Percentiles rank a stretch among this genome's conserved stretches.
Evolutionary conservation across 768 basidiomycete species (phyloP).

Genomic region (Boletales sp.): DNA sequence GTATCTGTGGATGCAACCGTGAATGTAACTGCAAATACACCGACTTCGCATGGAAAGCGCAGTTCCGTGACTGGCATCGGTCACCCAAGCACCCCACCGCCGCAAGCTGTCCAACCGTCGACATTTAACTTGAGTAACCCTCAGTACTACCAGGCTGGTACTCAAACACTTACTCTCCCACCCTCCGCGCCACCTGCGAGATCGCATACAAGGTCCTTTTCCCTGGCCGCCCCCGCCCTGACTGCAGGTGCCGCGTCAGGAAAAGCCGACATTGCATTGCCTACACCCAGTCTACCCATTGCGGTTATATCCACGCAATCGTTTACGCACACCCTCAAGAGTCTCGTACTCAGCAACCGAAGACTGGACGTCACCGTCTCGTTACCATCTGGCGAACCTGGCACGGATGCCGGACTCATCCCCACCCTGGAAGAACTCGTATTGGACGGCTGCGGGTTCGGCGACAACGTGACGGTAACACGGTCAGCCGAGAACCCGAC

Average conservation of each 20-base stretch:
- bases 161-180: conserved; percentile 64
- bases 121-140: conserved; percentile 41
- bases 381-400: conserved; percentile 40
- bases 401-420: conserved; percentile 41
- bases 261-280: conserved; percentile 49
- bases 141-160: conserved; percentile 56
- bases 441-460: conserved; percentile 69
- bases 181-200: conserved; percentile 50
- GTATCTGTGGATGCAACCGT: conserved; percentile 42
- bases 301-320: conserved; percentile 55
- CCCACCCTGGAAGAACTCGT: conserved; percentile 71
- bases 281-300: conserved; percentile 68
- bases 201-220: conserved; percentile 61
- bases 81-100: conserved; percentile 25
- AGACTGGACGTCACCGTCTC: conserved; percentile 63
- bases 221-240: conserved; percentile 36
- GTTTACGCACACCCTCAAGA: conserved; percentile 55
- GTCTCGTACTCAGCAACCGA: conserved; percentile 59
- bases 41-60: conserved; percentile 15
- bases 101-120: conserved; percentile 18
- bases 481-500: conserved; percentile 34
- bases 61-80: conserved; percentile 18
- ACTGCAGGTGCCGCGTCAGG: conserved; percentile 10
- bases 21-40: conserved; percentile 21
- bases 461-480: conserved; percentile 53